phyloP scores from a whole-genome alignment of 2,329 filamentous ascomycete species.

The Penicillium freii region DNA sequence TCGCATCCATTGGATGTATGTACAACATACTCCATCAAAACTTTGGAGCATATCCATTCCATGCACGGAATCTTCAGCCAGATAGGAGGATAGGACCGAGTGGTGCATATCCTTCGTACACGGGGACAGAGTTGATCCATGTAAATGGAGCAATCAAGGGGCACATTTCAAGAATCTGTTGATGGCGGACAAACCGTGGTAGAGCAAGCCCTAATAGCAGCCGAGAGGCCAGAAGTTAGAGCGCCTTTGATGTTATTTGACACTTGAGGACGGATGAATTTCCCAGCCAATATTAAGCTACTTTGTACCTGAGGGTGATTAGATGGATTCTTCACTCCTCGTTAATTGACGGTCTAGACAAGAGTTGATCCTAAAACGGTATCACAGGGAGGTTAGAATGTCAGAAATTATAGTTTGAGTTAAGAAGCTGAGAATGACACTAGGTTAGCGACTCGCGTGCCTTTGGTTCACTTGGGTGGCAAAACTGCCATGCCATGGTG shows the following conservation, averaged over 20 bases:
- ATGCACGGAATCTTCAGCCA: not conserved
- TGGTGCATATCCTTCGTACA: not conserved
- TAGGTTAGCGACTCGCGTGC: not conserved
- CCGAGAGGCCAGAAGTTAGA: not conserved
- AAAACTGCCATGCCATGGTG: not conserved
- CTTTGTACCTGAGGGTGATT: not conserved
- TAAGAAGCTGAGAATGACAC: not conserved
- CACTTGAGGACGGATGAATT: not conserved
- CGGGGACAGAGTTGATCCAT: not conserved
- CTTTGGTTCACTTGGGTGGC: not conserved
- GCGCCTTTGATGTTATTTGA: not conserved
- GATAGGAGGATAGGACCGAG: too few species aligned
- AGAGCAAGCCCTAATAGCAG: too few species aligned
- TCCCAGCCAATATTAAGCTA: not conserved
- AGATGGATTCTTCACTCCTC: not conserved
- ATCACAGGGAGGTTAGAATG: too few species aligned
- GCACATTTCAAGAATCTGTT: not conserved
- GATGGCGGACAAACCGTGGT: not conserved
- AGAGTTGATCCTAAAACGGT: not conserved
- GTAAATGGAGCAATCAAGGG: not conserved
- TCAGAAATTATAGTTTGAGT: not conserved
- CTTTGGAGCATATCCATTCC: not conserved
- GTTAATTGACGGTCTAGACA: not conserved
- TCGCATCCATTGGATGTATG: not conserved
- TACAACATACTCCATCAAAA: not conserved